Conservation (phyloP, 2,329 filamentous ascomycete genomes). For the Apiospora aurea region DNA sequence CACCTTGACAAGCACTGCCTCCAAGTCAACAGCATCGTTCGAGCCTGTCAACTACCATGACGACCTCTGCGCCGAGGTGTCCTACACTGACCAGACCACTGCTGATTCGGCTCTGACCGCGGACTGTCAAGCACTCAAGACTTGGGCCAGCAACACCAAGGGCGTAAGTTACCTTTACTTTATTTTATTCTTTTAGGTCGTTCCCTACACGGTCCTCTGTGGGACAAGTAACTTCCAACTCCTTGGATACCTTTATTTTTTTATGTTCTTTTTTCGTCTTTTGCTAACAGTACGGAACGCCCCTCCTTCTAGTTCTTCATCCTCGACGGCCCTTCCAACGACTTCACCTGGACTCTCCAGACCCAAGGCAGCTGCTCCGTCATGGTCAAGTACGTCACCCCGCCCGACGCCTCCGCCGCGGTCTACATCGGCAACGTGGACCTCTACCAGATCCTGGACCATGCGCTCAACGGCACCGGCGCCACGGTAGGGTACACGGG, state of each 20-base stretch:
- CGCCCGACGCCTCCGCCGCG: neutral
- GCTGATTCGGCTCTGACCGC: neutral
- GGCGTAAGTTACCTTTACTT: neutral
- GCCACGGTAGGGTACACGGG: neutral
- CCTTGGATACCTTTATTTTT: neutral
- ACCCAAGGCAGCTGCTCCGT: slow-evolving; percentile 8
- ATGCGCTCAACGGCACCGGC: neutral
- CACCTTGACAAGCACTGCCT: neutral
- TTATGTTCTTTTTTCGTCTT: too few species aligned
- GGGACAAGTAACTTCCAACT: too few species aligned
- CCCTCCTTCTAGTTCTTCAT: neutral
- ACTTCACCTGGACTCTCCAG: slow-evolving; percentile 12
- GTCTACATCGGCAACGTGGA: slow-evolving; percentile 6
- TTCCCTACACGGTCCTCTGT: neutral
- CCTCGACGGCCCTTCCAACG: neutral
- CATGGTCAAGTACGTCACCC: neutral
- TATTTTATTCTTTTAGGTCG: too few species aligned
- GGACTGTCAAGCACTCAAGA: neutral
- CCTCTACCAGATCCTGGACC: slow-evolving; percentile 2
- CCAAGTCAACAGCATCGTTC: neutral
- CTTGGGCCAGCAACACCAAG: neutral
- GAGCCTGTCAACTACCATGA: neutral
- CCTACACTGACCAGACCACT: neutral
- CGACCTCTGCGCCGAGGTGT: neutral
- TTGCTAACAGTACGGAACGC: neutral